Base-by-base conservation (phyloP, 2,329 filamentous ascomycete genomes). In the Bipolaris gigantea region DNA sequence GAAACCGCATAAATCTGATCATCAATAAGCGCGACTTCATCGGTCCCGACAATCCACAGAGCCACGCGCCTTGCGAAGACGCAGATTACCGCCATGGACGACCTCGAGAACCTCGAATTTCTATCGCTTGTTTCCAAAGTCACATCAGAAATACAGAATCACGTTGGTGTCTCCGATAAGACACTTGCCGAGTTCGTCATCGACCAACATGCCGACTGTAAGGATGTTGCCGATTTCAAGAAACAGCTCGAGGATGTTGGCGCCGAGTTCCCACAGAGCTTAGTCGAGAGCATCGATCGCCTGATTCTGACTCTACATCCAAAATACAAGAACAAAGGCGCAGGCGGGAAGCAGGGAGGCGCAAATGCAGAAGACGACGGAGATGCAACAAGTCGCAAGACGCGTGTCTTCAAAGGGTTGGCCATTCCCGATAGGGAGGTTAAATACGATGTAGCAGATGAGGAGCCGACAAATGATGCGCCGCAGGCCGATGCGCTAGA, bases 131-230 rank as follows among this genome's bases (percentile, higher is more conserved):
- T 97, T 52, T 94, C 91, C 46, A 96, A 93, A 75, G 91, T 99
- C 65, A 92, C 92, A 13, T 93, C 89, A 16, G 94, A 99, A 76
- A 82, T 99, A 48, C 89, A 96, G 67, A 99, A 99, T 71, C 90
- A 99, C 76, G 77, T 97, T 55, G 91, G 92, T 51, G 86, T 97
- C 66, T 89, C 85, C 72, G 92, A 99, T 77, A 97, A 96, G 76
- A 96, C 91, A 5, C 85, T 99, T 23, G 92, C 94, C 64, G 94
- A 99, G 76, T 99, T 96, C 72, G 86, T 99, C 67, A 96, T 99
- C 70, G 89, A 89, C 57, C 89, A 96, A 72, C 90, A 96, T 66
- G 77, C 88, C 72, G 85, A 92, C 82, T 89, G 86, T 78, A 82
- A 80, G 47, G 83, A 83, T 25, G 80, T 90, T 52, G 75, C 82